Conservation (phyloP, 129 eudicot genomes). For the Chrysanthemum lavandulifolium region DNA sequence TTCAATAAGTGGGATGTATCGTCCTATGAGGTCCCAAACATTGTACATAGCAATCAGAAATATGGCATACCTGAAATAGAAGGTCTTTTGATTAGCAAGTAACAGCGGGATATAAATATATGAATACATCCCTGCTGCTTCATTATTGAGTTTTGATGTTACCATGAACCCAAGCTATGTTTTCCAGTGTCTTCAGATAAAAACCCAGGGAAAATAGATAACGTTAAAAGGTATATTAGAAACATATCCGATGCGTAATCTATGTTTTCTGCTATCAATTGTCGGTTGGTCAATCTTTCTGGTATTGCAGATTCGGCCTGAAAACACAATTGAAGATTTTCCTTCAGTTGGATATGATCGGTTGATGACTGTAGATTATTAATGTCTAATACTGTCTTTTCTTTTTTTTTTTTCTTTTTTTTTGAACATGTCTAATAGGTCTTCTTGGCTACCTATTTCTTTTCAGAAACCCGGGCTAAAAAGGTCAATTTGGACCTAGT, state of each 20-base stretch:
- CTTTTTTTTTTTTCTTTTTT: too few relatives aligned
- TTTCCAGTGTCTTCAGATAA: conserved; percentile 46
- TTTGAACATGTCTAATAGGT: too few relatives aligned
- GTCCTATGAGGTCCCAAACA: conserved; percentile 44
- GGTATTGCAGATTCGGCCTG: conserved; percentile 31
- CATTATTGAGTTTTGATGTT: conserved; percentile 1
- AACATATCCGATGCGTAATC: conserved; percentile 43
- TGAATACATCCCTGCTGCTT: neutral
- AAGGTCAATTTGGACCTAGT: too few relatives aligned
- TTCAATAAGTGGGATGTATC: conserved; percentile 32
- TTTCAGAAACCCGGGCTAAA: too few relatives aligned
- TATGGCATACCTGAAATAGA: conserved; percentile 33
- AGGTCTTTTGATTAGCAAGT: neutral
- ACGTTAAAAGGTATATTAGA: conserved; percentile 32
- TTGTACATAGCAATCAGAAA: conserved; percentile 44
- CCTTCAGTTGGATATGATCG: too few relatives aligned
- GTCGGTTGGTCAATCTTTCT: conserved; percentile 34
- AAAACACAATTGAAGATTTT: neutral
- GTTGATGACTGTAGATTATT: too few relatives aligned
- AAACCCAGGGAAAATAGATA: conserved; percentile 50
- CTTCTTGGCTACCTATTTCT: too few relatives aligned
- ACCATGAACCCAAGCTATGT: conserved; percentile 48
- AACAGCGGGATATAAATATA: neutral
- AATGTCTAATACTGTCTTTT: too few relatives aligned
- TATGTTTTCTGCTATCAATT: conserved; percentile 32